Percentiles rank a stretch among this genome's conserved stretches.
Evolutionary conservation across 1,284 basidiomycete genomes (phyloP).

Genomic region (Puccinia hordei): DNA sequence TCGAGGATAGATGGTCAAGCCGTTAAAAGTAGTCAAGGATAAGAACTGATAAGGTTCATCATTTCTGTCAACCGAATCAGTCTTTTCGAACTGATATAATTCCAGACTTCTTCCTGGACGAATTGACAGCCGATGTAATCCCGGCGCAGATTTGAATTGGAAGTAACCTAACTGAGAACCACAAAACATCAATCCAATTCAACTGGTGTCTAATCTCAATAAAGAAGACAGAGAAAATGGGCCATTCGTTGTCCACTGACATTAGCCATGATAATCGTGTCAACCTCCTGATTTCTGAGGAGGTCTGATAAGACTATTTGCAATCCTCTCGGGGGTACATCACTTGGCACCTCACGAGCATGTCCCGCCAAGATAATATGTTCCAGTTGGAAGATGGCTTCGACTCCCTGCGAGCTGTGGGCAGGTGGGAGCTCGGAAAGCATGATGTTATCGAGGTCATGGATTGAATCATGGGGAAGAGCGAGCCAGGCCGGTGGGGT

Average conservation of each 20-base stretch:
- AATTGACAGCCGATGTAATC: conserved; percentile 79
- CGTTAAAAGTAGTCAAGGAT: conserved; percentile 81
- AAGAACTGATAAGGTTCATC: conserved; percentile 67
- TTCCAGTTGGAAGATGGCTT: conserved; percentile 82
- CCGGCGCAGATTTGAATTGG: conserved; percentile 90
- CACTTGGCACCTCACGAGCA: conserved; percentile 71
- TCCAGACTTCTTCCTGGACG: conserved; percentile 77
- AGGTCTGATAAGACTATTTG: conserved; percentile 72
- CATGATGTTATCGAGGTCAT: conserved; percentile 95
- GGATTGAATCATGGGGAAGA: conserved; percentile 79
- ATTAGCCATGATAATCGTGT: conserved; percentile 77
- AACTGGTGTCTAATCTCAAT: conserved; percentile 10
- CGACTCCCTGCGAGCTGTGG: conserved; percentile 67
- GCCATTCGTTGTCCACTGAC: conserved; percentile 41
- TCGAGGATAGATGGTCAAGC: conserved; percentile 81
- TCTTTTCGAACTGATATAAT: conserved; percentile 79
- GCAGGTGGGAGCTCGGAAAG: conserved; percentile 68
- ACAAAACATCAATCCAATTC: conserved; percentile 14
- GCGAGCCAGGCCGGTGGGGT: conserved; percentile 88
- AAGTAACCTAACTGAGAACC: conserved; percentile 73
- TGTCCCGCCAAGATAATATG: conserved; percentile 92
- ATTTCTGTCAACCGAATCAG: conserved; percentile 74
- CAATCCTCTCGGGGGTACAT: conserved; percentile 74
- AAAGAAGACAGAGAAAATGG: not conserved
- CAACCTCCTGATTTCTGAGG: conserved; percentile 52